Base-by-base conservation (phyloP, 768 basidiomycete species). In the Neoboletus magnificus region DNA sequence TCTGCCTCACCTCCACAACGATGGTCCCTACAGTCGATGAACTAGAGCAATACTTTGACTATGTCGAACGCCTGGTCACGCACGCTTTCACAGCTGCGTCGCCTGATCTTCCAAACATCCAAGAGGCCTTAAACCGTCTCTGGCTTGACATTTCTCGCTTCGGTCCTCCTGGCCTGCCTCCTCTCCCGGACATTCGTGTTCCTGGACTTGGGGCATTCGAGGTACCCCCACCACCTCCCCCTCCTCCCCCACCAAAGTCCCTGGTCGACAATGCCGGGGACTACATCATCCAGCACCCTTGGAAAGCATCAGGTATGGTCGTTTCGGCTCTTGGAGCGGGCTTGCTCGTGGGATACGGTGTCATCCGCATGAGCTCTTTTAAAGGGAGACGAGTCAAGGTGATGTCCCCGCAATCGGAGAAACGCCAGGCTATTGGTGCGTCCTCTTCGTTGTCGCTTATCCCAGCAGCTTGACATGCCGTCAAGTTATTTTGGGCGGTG, bases 131-230 rank as follows among this genome's bases (percentile, higher is more conserved):
- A 22, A 79, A 87, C 60, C 80, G 84, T 25, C 76, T 92, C 53
- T 91, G 88, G 87, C 71, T 82, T 23, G 91, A 93, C 65, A 82
- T 93, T 57, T 79, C 87, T 45, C 85, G 91, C 54, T 91, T 89
- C 68, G 90, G 91, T 23, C 89, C 87, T 18, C 70, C 75, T 56
- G 68, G 70, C n/a, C 55, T 76, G 13, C 72, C 77, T 22, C 52
- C 72, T 47, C 64, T 81, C 22, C 74, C 77, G 12, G 79, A 81
- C 43, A 77, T 91, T 51, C 80, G 74, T 61, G 72, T 89, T 44
- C 85, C 87, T 18, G 79, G 79, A 35, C 79, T 91, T 2, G 86
- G 87, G 11, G 79, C 83, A 61, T 89, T 90, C 62, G 82, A 89
- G 57, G 80, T 91, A 4, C 89, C 87, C 1, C 83, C 85, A 0